phyloP scores from a whole-genome alignment of 148 eudicot genomes.

The Dianthus caryophyllus region DNA sequence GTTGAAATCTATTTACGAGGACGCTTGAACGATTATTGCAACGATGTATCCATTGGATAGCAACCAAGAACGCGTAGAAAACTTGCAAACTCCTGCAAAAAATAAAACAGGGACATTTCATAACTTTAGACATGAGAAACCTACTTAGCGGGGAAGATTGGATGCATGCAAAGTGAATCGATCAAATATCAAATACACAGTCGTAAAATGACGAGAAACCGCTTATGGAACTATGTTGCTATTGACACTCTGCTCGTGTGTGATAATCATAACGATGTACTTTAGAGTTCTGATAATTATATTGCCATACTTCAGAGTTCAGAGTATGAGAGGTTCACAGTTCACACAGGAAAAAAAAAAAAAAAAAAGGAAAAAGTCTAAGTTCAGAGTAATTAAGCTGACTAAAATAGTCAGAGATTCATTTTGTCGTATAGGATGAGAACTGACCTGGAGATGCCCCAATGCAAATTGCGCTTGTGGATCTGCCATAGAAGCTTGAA shows the following conservation, averaged over 20 bases:
- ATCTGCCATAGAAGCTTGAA: constrained; percentile 98
- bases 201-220: neutral
- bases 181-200: neutral
- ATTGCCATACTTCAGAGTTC: neutral
- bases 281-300: too few relatives aligned
- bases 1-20: constrained; percentile 21
- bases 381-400: neutral
- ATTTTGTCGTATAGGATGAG: neutral
- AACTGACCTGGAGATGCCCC: constrained; percentile 84
- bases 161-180: neutral
- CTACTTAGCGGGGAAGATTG: neutral
- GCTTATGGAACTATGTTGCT: neutral
- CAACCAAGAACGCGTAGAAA: constrained; percentile 91
- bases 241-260: neutral
- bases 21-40: constrained; percentile 8
- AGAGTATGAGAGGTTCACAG: too few relatives aligned
- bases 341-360: neutral
- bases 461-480: constrained; percentile 85
- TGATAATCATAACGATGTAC: too few relatives aligned
- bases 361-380: neutral
- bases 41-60: constrained; percentile 55
- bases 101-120: neutral
- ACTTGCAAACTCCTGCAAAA: constrained; percentile 72
- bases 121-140: neutral
- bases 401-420: neutral